Evolutionary conservation across 2,329 filamentous ascomycete genomes (phyloP), one percentile per base, ranked within the genome.

Genomic region (Pseudogymnoascus verrucosus): DNA sequence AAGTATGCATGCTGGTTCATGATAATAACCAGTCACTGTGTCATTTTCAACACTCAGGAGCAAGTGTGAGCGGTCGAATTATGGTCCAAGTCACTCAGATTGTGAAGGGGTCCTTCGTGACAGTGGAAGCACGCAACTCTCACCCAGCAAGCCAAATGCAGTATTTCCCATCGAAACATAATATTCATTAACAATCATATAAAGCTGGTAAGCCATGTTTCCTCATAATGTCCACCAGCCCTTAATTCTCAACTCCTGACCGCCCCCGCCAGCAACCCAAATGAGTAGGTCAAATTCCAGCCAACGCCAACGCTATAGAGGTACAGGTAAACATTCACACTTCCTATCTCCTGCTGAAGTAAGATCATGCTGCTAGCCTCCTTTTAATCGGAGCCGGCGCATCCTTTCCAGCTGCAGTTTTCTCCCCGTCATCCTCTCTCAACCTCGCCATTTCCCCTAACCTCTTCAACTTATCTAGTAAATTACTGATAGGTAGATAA

Each of bases 401-500:
- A 36, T 57, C 51, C 51, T 34, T 57, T 34, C n/a, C 36, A 23
- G 12, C 40, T 3, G 67, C 60, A 26, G 14, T 64, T 4, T 69
- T 67, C 63, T 75, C 73, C 23, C 76, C 71, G 14, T 70, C 69
- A 34, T 69, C 67, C 62, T 75, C 61, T 23, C 34, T 63, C 19
- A 44, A 31, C 19, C 42, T 69, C 1, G 74, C 69, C 60, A 73
- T 76, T 61, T 78, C 78, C 62, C 77, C 78, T 63, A 83, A 69
- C 11, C 71, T 74, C 64, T 80, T 80, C 64, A 85, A 78, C 65
- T 83, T 84, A 11, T 82, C 80, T 62, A 85, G 78, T n/a, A 85
- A 75, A 68, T 84, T 78, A 72, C 81, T 84, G 62, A 86, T 80
- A 23, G 83, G 81, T 62, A 84, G 70, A 65, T 82, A 79, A 10